Conservation (phyloP, 345 rosid genomes). For the Citrus australasica region DNA sequence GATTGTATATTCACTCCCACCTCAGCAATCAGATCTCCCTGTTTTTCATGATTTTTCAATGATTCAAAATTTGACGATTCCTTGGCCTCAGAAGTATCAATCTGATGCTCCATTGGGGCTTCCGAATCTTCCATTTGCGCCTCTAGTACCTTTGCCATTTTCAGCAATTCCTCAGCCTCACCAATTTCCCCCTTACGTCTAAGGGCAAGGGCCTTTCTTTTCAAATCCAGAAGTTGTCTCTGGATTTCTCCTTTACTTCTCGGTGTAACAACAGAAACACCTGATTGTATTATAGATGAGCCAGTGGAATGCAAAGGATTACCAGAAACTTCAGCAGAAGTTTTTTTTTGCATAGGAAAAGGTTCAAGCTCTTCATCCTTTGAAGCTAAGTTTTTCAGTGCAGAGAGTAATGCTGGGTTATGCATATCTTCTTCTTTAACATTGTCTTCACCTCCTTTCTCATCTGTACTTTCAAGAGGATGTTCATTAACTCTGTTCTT, state of each 20-base stretch:
- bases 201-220: slow-evolving; percentile 55
- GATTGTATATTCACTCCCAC: slow-evolving; percentile 10
- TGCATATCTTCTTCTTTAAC: slow-evolving; percentile 60
- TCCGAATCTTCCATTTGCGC: slow-evolving; percentile 53
- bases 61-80: slow-evolving; percentile 17
- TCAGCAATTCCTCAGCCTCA: slow-evolving; percentile 53
- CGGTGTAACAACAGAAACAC: slow-evolving; percentile 14
- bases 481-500: slow-evolving; percentile 14
- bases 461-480: slow-evolving; percentile 20
- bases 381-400: slow-evolving; percentile 60
- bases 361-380: slow-evolving; percentile 41
- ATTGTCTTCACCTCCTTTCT: slow-evolving; percentile 34
- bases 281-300: not conserved
- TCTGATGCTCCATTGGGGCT: slow-evolving; percentile 23
- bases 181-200: slow-evolving; percentile 52
- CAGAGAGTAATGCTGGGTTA: slow-evolving; percentile 46
- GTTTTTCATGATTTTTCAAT: slow-evolving; percentile 14
- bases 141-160: slow-evolving; percentile 42
- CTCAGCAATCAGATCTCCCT: slow-evolving; percentile 9
- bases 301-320: slow-evolving; percentile 26
- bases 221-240: slow-evolving; percentile 54
- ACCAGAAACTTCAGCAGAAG: slow-evolving; percentile 20
- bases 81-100: slow-evolving; percentile 17
- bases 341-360: slow-evolving; percentile 15
- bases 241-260: slow-evolving; percentile 55